A percentile compares a stretch with the other conserved stretches of the same genome.
Evolutionary conservation across 148 eudicot species (phyloP).

Genomic region (Amaranthus palmeri): DNA sequence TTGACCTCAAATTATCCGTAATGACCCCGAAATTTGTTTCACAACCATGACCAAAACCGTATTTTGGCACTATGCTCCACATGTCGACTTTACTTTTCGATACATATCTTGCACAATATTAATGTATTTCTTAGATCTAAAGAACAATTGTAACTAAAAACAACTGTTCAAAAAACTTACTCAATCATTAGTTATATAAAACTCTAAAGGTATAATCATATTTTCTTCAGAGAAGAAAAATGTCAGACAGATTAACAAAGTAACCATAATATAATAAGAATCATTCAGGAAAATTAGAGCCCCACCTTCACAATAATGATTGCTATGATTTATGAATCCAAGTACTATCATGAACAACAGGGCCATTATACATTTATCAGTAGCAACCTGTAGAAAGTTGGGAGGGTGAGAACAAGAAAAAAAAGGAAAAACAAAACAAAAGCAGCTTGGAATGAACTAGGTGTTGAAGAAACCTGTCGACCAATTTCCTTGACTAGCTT

Average conservation of each 20-base stretch:
- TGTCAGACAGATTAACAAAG: background rate
- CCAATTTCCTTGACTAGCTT: conserved; percentile 94
- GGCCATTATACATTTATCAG: conserved; percentile 87
- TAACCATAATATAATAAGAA: background rate
- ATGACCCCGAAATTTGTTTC: background rate
- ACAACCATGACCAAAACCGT: background rate
- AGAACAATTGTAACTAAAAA: background rate
- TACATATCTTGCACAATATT: no score
- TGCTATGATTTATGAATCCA: conserved; percentile 80
- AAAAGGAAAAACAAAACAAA: background rate
- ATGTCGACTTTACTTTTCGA: no score
- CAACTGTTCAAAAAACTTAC: background rate
- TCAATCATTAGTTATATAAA: background rate
- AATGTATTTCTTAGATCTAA: background rate
- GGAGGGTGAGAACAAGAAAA: conserved; percentile 25
- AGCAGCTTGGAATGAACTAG: conserved; percentile 8
- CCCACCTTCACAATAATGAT: conserved; percentile 83
- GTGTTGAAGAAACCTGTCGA: conserved; percentile 73
- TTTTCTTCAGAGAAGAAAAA: background rate
- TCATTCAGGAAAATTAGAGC: no score
- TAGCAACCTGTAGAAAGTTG: conserved; percentile 72
- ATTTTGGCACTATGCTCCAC: background rate
- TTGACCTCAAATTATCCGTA: background rate
- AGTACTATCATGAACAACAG: conserved; percentile 82
- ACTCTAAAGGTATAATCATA: no score